These are phyloP conservation scores for Chlorella sorokiniana DNA, from an alignment of 139 green algal genomes.

Conservation along the genomic window DNA sequence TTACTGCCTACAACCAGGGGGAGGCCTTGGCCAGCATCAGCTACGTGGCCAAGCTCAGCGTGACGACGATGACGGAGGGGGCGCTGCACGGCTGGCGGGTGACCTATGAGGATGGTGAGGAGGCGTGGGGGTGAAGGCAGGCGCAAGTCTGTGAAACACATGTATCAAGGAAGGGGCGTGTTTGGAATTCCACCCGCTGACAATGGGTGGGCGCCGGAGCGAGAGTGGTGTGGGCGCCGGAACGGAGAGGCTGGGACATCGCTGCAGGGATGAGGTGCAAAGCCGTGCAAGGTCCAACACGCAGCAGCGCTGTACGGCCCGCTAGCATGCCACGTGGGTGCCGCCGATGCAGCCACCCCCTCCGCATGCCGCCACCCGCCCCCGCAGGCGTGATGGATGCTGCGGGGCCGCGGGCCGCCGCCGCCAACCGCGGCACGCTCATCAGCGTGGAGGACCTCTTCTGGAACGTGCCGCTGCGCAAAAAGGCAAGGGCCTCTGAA, in stretches of 20 bases:
- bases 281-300: too few species aligned
- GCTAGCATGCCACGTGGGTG: too few species aligned
- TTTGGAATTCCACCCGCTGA: too few species aligned
- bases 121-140: too few species aligned
- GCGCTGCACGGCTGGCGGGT: conserved; percentile 67
- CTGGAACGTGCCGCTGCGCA: conserved; percentile 87
- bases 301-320: too few species aligned
- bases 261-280: too few species aligned
- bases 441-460: conserved; percentile 96
- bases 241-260: too few species aligned
- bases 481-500: conserved; percentile 43
- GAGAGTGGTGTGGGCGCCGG: too few species aligned
- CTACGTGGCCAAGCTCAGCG: conserved; percentile 88
- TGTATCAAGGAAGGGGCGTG: too few species aligned
- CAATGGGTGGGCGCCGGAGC: too few species aligned
- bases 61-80: conserved; percentile 88
- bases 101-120: conserved; percentile 56
- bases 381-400: conserved; percentile 59
- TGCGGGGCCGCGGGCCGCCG: conserved; percentile 71
- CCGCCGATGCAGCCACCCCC: too few species aligned
- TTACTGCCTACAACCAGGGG: background rate
- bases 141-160: too few species aligned
- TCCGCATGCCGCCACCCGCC: background rate
- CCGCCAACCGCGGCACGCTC: conserved; percentile 85
- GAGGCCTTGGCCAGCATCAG: conserved; percentile 80